phyloP scores from a whole-genome alignment of 352 stramenopile genomes.

The Phytophthora nicotianae region DNA sequence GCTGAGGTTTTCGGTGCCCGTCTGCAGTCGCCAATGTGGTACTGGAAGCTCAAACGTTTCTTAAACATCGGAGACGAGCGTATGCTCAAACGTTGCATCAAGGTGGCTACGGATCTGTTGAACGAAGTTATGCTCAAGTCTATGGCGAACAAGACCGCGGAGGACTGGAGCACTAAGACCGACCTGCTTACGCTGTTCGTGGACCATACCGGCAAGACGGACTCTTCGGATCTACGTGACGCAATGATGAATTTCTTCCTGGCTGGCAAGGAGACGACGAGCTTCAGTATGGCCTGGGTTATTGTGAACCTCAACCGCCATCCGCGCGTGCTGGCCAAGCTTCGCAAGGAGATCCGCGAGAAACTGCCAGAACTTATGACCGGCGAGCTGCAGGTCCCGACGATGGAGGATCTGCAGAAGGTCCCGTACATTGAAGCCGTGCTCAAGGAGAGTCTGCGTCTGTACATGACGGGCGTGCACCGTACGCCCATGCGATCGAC shows the following conservation, averaged over 20 bases:
- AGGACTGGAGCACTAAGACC: slow-evolving; percentile 35
- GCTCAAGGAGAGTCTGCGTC: slow-evolving; percentile 64
- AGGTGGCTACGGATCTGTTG: slow-evolving; percentile 43
- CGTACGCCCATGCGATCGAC: slow-evolving; percentile 48
- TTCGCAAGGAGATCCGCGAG: slow-evolving; percentile 39
- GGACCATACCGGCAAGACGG: slow-evolving; percentile 39
- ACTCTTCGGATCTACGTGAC: slow-evolving; percentile 51
- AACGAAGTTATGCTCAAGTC: slow-evolving; percentile 55
- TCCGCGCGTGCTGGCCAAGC: slow-evolving; percentile 49
- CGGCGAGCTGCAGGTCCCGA: slow-evolving; percentile 34
- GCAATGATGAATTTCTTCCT: slow-evolving; percentile 74
- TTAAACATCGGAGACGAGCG: slow-evolving; percentile 44
- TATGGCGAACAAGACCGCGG: slow-evolving; percentile 29
- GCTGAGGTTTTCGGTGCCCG: slow-evolving; percentile 37
- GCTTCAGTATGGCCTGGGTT: slow-evolving; percentile 59
- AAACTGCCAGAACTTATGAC: slow-evolving; percentile 43
- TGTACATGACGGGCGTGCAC: slow-evolving; percentile 57
- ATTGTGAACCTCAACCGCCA: slow-evolving; percentile 65
- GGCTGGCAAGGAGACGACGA: slow-evolving; percentile 67
- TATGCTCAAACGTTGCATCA: slow-evolving; percentile 42
- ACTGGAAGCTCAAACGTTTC: slow-evolving; percentile 56
- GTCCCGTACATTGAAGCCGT: slow-evolving; percentile 69
- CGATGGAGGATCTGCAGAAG: slow-evolving; percentile 54
- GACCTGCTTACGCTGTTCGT: slow-evolving; percentile 56
- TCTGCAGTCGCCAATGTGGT: slow-evolving; percentile 51